These are phyloP conservation scores for Penicillium salamii DNA, from an alignment of 495 filamentous ascomycete genomes.

Conservation along the genomic window DNA sequence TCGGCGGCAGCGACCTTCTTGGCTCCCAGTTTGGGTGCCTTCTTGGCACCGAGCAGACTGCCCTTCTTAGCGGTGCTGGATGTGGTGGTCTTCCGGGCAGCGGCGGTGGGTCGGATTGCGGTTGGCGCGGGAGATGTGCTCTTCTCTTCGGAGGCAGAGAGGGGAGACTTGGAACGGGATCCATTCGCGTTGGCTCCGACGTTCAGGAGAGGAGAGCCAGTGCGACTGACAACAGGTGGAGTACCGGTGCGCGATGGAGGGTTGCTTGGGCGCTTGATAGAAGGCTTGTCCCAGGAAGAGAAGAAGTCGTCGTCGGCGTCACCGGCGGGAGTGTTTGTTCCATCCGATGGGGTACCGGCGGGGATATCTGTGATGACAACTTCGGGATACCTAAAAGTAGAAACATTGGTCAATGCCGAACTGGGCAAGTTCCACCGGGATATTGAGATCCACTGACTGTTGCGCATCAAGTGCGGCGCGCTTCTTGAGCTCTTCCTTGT, in stretches of 20 bases:
- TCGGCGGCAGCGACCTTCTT: constrained; percentile 81
- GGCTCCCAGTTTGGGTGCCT: constrained; percentile 78
- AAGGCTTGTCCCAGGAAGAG: constrained; percentile 96
- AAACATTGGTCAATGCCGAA: constrained; percentile 13
- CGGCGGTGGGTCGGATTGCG: constrained; percentile 70
- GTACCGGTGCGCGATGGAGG: constrained; percentile 89
- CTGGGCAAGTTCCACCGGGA: constrained; percentile 6
- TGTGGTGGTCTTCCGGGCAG: constrained; percentile 68
- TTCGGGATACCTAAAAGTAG: constrained; percentile 68
- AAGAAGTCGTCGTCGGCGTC: constrained; percentile 94
- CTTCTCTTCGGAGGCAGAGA: constrained; percentile 59
- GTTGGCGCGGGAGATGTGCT: constrained; percentile 45
- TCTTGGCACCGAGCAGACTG: constrained; percentile 87
- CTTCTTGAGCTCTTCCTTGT: constrained; percentile 91
- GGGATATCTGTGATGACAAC: constrained; percentile 78
- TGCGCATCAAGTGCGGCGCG: constrained; percentile 75
- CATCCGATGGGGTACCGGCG: constrained; percentile 56
- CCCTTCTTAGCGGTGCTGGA: constrained; percentile 66
- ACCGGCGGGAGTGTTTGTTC: constrained; percentile 66
- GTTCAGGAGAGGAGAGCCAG: constrained; percentile 83
- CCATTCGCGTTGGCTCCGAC: constrained; percentile 67
- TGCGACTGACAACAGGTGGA: constrained; percentile 79
- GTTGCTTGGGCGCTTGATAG: constrained; percentile 94
- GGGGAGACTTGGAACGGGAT: constrained; percentile 75
- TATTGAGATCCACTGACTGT: constrained; percentile 52